Base-by-base conservation (phyloP, 371 early-diverging fungal species). In the Rhizopus stolonifer region DNA sequence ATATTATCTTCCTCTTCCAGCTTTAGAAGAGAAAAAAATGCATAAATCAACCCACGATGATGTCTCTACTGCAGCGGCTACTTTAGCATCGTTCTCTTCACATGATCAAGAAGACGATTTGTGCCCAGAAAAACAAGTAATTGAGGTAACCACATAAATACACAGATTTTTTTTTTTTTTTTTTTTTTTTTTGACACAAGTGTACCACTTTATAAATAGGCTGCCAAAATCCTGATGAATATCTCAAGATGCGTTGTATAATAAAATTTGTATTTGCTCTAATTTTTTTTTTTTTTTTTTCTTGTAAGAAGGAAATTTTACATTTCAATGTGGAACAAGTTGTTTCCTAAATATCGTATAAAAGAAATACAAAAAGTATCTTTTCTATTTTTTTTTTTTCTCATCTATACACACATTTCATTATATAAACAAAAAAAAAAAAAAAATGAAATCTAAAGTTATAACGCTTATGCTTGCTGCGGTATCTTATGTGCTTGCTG, bases 171-270 rank as follows among this genome's bases (percentile, higher is more conserved):
- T 58, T 43, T 43, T 63, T 40, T 32, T 24, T 58, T 44, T 42
- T 54, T 59, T 43, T n/a, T n/a, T n/a, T n/a, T n/a, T n/a, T n/a
- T n/a, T n/a, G n/a, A n/a, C n/a, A n/a, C n/a, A n/a, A n/a, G n/a
- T n/a, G n/a, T n/a, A 26, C 42, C 26, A 49, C 18, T 44, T 34
- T 8, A 22, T n/a, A 47, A 25, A 11, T 63, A 72, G 73, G 73
- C 77, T 57, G 73, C 77, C 15, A 67, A 72, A 51, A 77, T 72
- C 52, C 52, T 77, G 15, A 69, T 72, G 73, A 65, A 70, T 32
- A 77, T 77, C 46, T 72, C 77, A n/a, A 61, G 66, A 52, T 67
- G 69, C 46, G 64, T 66, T 22, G 67, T 70, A 14, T 32, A 47
- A 47, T 47, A 47, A 32, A 29, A 31, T 29, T 10, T 29, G 4